Conservation (phyloP, 345 rosid species). For the Camelina hispida region DNA sequence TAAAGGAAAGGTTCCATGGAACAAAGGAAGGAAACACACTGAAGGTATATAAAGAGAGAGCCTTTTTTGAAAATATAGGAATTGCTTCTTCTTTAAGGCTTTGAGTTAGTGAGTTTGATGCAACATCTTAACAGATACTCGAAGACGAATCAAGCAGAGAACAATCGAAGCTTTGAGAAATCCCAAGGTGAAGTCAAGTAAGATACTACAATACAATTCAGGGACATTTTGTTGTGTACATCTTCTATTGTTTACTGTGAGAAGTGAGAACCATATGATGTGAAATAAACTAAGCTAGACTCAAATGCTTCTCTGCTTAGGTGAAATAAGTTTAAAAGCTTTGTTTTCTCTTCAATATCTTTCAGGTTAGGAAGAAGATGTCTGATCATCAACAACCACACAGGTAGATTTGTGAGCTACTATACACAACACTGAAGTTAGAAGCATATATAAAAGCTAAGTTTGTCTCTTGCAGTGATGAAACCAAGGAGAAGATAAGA, state of each 20-base stretch:
- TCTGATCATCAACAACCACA: constrained; percentile 59
- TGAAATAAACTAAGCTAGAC: no score
- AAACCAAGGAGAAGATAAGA: constrained; percentile 70
- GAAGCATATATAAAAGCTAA: neutral
- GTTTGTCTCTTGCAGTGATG: constrained; percentile 58
- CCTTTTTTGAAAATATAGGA: neutral
- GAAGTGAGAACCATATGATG: no score
- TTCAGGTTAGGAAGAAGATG: constrained; percentile 84
- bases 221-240: neutral
- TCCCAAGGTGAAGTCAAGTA: constrained; percentile 95
- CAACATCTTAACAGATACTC: constrained; percentile 58
- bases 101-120: constrained; percentile 30
- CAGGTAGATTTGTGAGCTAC: constrained; percentile 55
- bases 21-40: constrained; percentile 75
- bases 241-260: no score
- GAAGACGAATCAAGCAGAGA: constrained; percentile 74
- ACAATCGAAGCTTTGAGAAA: constrained; percentile 84
- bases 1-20: constrained; percentile 88
- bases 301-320: no score
- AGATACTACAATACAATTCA: constrained; percentile 52
- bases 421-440: neutral
- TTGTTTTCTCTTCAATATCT: constrained; percentile 12
- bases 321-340: neutral
- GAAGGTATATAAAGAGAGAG: constrained; percentile 51
- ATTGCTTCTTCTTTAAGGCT: constrained; percentile 5